Evolutionary conservation across 1,284 basidiomycete species (phyloP), one percentile per base, ranked within the genome.

Genomic region (Tylopilus orsonianus): DNA sequence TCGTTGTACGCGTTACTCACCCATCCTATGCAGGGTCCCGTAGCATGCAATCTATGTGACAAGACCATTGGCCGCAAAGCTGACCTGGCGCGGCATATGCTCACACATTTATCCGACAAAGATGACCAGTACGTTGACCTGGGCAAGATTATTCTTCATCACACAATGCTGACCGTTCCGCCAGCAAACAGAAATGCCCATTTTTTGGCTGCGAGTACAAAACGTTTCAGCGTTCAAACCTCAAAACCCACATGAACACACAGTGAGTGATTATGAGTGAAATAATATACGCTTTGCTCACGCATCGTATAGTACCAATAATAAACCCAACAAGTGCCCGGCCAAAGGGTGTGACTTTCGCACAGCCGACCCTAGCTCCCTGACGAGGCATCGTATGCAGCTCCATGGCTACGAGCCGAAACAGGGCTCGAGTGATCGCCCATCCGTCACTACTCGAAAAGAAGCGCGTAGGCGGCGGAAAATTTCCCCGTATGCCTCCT

Each of bases 141-240:
- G 1, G 20, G 16, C 22, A n/a, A 2, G 2, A 26, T 10, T 12
- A 27, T 14, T 13, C 3, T 13, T 13, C 14, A 8, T 14, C 18
- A 20, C 26, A 23, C n/a, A 16, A 32, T 4, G 10, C 47, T 56
- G 37, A 68, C 37, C 1, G n/a, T 23, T 10, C 20, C 29, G 7
- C 24, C 42, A 71, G 70, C 16, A 68, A 50, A 60, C 29, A 53
- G 32, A 8, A 8, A 7, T 71, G 71, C 35, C 46, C 59, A 2
- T 52, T 48, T 16, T 1, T 24, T 1, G 58, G 52, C 1, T 73
- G 70, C 26, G 4, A 16, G 0, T 66, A 56, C 41, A 50, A 48
- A 20, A 44, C 61, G 0, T 53, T 67, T 0, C 71, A 71, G 9
- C 48, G 41, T 7, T 61, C 59, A 0, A 71, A 71, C 16, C n/a